A percentile compares a stretch with the other conserved stretches of the same genome.
These are phyloP conservation scores for Microcyclospora pomicola DNA, from an alignment of 2,329 filamentous ascomycete genomes.

Conservation along the genomic window DNA sequence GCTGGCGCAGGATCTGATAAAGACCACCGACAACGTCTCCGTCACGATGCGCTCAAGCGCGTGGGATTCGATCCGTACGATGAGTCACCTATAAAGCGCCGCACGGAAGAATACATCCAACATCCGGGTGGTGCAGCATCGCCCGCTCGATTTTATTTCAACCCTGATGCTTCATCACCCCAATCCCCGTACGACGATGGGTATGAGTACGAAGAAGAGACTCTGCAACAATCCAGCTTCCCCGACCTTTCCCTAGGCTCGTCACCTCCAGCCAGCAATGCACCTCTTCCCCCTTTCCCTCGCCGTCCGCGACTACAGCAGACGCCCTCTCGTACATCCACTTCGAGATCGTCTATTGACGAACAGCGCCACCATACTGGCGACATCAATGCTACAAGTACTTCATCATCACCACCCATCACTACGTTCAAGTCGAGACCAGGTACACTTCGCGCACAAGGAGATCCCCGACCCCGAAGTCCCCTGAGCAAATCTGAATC, in stretches of 20 bases:
- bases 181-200: constrained; percentile 7
- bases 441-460: too few relatives aligned
- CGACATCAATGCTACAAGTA: too few relatives aligned
- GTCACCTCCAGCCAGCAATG: background rate
- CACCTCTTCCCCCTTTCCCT: constrained; percentile 7
- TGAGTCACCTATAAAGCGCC: constrained; percentile 52
- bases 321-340: constrained; percentile 12
- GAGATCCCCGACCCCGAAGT: too few relatives aligned
- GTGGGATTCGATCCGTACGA: constrained; percentile 62
- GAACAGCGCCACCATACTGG: too few relatives aligned
- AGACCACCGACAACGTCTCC: constrained; percentile 44
- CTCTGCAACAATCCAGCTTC: background rate
- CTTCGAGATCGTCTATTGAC: constrained; percentile 4
- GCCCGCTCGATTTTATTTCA: constrained; percentile 1
- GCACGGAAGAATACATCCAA: constrained; percentile 50
- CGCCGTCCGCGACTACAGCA: constrained; percentile 9
- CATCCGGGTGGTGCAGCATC: constrained; percentile 5
- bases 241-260: constrained; percentile 1
- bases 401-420: too few relatives aligned
- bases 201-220: constrained; percentile 8
- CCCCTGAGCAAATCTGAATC: too few relatives aligned
- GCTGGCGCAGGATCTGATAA: constrained; percentile 52
- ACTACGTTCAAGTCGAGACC: too few relatives aligned
- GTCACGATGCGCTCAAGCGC: constrained; percentile 45
- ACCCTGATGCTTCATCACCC: constrained; percentile 1